Percentiles rank a stretch among this genome's conserved stretches.
These are phyloP conservation scores for Nicotiana paniculata DNA, from an alignment of 257 asterid species.

Conservation along the genomic window DNA sequence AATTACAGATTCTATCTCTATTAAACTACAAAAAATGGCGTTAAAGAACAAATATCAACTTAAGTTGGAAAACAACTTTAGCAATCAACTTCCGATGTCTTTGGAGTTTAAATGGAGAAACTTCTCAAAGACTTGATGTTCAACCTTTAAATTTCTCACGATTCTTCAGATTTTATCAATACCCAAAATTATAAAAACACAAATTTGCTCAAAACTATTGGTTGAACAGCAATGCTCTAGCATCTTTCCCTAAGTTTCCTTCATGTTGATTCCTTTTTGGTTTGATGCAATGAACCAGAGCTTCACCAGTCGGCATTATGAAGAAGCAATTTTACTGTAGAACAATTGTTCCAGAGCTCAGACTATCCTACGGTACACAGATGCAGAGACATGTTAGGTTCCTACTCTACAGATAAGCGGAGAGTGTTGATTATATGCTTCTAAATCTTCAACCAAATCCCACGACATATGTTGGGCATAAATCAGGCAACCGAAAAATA, in stretches of 20 bases:
- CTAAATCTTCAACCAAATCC: background rate
- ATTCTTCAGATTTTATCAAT: background rate
- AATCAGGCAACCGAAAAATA: background rate
- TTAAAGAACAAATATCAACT: background rate
- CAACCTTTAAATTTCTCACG: background rate
- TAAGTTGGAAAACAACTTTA: background rate
- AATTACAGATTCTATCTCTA: background rate
- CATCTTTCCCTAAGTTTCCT: background rate
- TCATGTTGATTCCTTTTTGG: background rate
- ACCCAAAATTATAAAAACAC: background rate
- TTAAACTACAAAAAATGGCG: background rate
- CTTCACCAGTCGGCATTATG: background rate
- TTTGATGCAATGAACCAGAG: background rate
- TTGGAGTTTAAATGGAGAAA: background rate
- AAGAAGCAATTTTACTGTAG: background rate
- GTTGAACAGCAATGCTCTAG: background rate
- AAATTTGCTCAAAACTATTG: background rate
- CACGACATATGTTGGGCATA: background rate
- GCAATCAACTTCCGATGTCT: background rate
- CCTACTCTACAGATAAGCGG: background rate
- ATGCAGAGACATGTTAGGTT: background rate
- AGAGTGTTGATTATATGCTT: background rate
- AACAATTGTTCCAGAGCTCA: background rate
- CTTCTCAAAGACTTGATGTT: background rate
- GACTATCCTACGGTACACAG: background rate